Conservation (phyloP, 2,329 filamentous ascomycete genomes). For the Fusarium chuoi region DNA sequence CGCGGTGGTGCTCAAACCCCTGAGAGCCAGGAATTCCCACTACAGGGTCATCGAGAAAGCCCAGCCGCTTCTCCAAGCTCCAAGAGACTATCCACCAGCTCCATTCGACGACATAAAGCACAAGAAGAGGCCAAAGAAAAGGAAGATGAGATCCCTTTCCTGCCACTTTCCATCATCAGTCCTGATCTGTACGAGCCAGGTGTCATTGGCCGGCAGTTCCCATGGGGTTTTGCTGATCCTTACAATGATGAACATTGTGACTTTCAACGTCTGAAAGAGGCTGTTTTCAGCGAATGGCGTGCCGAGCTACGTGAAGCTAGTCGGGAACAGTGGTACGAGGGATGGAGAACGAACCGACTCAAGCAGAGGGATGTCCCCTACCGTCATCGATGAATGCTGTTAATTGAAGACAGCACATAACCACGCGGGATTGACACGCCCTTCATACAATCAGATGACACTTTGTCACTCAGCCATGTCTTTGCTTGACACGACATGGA, state of each 20-base stretch:
- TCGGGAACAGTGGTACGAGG: slow-evolving; percentile 93
- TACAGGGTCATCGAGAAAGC: slow-evolving; percentile 47
- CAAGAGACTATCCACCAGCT: slow-evolving; percentile 59
- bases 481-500: slow-evolving; percentile 32
- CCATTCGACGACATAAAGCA: slow-evolving; percentile 57
- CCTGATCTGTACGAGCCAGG: slow-evolving; percentile 89
- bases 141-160: slow-evolving; percentile 71
- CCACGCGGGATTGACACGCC: slow-evolving; percentile 6
- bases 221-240: slow-evolving; percentile 97
- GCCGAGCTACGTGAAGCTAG: slow-evolving; percentile 89
- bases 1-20: slow-evolving; percentile 39
- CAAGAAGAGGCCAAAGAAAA: slow-evolving; percentile 60
- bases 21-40: slow-evolving; percentile 52
- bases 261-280: slow-evolving; percentile 88
- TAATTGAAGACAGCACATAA: not conserved
- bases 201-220: slow-evolving; percentile 85
- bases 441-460: not conserved
- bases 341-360: slow-evolving; percentile 83
- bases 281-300: slow-evolving; percentile 94
- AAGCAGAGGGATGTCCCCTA: slow-evolving; percentile 62
- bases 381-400: slow-evolving; percentile 47
- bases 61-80: slow-evolving; percentile 51
- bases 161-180: slow-evolving; percentile 93
- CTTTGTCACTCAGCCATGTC: slow-evolving; percentile 5
- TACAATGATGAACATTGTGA: slow-evolving; percentile 94